Conservation (phyloP, 768 basidiomycete species). For the Leucogyrophana mollusca region DNA sequence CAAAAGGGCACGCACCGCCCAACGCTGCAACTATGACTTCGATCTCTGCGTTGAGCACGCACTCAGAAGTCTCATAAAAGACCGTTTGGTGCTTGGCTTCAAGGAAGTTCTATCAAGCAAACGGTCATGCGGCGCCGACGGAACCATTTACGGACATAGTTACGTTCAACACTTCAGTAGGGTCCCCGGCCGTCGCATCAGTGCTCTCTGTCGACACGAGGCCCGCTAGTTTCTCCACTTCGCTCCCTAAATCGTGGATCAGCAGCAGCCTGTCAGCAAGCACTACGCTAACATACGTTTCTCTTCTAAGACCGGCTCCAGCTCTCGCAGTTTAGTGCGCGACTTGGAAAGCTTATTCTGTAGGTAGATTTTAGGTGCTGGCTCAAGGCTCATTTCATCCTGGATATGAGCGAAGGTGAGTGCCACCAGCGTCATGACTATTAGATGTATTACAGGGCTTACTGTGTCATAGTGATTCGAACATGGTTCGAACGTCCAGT, state of each 20-base stretch:
- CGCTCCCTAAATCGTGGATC: conserved; percentile 40
- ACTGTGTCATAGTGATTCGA: conserved; percentile 75
- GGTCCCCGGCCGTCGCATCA: conserved; percentile 43
- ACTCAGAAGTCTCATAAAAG: conserved; percentile 52
- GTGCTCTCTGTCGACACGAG: conserved; percentile 46
- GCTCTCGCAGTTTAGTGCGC: conserved; percentile 61
- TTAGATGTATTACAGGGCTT: conserved; percentile 19
- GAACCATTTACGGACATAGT: conserved; percentile 15
- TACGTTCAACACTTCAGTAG: conserved; percentile 57
- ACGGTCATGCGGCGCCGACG: no score
- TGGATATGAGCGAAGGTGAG: conserved; percentile 3
- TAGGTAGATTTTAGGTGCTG: conserved; percentile 71
- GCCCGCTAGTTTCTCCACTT: conserved; percentile 49
- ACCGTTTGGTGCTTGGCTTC: conserved; percentile 61
- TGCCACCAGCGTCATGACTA: neutral
- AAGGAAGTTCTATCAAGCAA: conserved; percentile 32
- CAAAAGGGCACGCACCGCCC: conserved; percentile 47
- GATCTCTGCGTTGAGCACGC: conserved; percentile 62
- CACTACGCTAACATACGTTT: conserved; percentile 50
- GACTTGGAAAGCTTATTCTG: conserved; percentile 73
- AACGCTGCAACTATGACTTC: conserved; percentile 58
- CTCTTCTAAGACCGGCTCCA: conserved; percentile 51
- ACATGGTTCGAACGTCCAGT: conserved; percentile 79
- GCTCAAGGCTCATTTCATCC: conserved; percentile 58
- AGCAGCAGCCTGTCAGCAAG: conserved; percentile 12